Evolutionary conservation across 2,329 filamentous ascomycete species (phyloP).

Genomic region (Davidsoniella eucalypti): DNA sequence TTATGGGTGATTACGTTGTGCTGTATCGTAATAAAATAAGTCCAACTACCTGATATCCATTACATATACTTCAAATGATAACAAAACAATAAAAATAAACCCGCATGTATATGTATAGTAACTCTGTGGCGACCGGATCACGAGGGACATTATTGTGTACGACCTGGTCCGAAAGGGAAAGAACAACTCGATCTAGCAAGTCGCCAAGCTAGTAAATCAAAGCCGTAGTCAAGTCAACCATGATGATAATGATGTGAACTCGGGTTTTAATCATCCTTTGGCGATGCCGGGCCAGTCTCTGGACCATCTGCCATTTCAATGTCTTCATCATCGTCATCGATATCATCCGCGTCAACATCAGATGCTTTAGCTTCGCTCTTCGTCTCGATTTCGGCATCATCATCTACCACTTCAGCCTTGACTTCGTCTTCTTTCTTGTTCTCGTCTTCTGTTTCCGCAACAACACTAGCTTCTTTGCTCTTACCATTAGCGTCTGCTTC

Average conservation of each 20-base stretch:
- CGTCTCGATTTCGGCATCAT: background rate
- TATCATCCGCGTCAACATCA: conserved; percentile 1
- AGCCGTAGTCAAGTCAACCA: too few species aligned
- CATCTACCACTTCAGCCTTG: conserved; percentile 1
- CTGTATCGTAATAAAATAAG: too few species aligned
- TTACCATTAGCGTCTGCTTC: conserved; percentile 7
- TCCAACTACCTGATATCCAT: too few species aligned
- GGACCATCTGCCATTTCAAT: conserved; percentile 9
- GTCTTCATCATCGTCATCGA: conserved; percentile 10
- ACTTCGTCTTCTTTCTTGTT: conserved; percentile 1
- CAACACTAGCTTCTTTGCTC: background rate
- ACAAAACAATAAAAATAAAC: background rate
- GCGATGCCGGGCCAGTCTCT: conserved; percentile 5
- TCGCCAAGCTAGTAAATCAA: too few species aligned
- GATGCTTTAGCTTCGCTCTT: conserved; percentile 9
- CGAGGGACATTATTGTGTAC: too few species aligned
- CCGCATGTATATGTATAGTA: too few species aligned
- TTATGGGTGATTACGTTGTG: too few species aligned
- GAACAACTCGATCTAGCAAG: too few species aligned
- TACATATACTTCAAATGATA: too few species aligned
- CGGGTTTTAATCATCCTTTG: conserved; percentile 6
- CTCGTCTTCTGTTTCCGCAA: conserved; percentile 4
- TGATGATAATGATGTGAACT: too few species aligned
- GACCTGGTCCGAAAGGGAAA: too few species aligned
- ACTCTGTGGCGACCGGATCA: too few species aligned